Percentiles rank a stretch among this genome's conserved stretches.
These are phyloP conservation scores for Penicillium silybi DNA, from an alignment of 495 filamentous ascomycete species.

Conservation along the genomic window DNA sequence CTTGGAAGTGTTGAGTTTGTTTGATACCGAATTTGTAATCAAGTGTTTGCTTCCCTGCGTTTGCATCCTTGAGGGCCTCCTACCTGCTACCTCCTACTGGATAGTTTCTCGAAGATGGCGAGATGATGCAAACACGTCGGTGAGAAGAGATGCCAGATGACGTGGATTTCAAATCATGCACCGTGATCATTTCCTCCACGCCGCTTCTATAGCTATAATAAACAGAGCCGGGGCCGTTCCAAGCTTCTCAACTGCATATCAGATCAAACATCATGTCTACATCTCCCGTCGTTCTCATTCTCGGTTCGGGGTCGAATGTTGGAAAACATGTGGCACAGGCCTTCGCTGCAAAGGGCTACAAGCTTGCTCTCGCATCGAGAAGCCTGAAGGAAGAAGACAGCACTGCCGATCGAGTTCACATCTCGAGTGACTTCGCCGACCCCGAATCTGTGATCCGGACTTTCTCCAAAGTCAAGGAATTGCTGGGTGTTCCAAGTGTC, in stretches of 20 bases:
- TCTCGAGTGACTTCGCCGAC: constrained; percentile 39
- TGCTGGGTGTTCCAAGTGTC: constrained; percentile 40
- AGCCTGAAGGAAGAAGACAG: constrained; percentile 22
- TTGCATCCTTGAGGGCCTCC: too few relatives aligned
- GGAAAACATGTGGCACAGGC: constrained; percentile 28
- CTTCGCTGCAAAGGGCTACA: constrained; percentile 46
- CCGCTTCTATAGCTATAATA: not conserved
- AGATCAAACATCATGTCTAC: not conserved
- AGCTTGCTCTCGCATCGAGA: constrained; percentile 10
- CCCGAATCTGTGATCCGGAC: constrained; percentile 28
- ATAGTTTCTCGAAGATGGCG: too few relatives aligned
- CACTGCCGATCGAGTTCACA: constrained; percentile 17
- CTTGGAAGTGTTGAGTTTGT: too few relatives aligned
- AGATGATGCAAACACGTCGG: too few relatives aligned
- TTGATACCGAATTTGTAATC: too few relatives aligned
- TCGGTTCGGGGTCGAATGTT: constrained; percentile 41
- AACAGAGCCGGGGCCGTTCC: not conserved
- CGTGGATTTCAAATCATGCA: too few relatives aligned
- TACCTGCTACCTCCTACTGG: too few relatives aligned
- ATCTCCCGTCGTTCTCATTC: constrained; percentile 37
- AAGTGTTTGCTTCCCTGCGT: too few relatives aligned
- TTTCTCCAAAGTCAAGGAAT: constrained; percentile 36
- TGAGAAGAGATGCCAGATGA: too few relatives aligned
- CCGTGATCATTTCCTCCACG: not conserved
- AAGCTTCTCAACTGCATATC: not conserved